A percentile compares a stretch with the other conserved stretches of the same genome.
phyloP scores from a whole-genome alignment of 208 protist species.

The Wallacemonas rigidus region DNA sequence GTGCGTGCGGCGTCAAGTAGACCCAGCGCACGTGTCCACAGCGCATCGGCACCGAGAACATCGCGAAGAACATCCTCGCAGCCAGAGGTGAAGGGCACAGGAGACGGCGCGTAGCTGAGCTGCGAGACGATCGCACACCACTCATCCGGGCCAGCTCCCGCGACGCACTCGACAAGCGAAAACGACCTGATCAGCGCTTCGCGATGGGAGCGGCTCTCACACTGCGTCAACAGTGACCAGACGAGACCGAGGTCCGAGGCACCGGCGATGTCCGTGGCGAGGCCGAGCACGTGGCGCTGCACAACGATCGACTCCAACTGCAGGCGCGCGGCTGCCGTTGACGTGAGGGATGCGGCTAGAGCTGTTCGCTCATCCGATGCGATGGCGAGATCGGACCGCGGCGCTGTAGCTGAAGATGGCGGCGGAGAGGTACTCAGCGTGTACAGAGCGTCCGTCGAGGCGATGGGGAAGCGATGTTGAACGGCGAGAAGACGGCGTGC shows the following conservation, averaged over 20 bases:
- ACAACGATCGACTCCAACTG: constrained; percentile 29
- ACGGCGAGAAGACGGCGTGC: constrained; percentile 33
- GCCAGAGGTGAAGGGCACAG: constrained; percentile 4
- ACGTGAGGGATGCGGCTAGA: background rate
- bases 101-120: background rate
- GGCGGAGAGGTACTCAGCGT: background rate
- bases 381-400: too few relatives aligned
- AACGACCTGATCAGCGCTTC: constrained; percentile 43
- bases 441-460: constrained; percentile 16
- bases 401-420: too few relatives aligned
- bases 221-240: constrained; percentile 42
- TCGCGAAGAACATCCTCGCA: constrained; percentile 32
- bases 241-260: constrained; percentile 32
- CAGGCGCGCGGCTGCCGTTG: background rate
- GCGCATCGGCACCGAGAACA: constrained; percentile 25
- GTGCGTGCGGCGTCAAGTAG: background rate
- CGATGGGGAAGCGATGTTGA: constrained; percentile 47
- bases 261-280: constrained; percentile 21
- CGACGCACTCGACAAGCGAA: constrained; percentile 33
- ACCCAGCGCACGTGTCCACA: background rate
- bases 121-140: constrained; percentile 32
- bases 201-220: constrained; percentile 34
- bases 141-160: constrained; percentile 33
- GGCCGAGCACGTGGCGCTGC: constrained; percentile 22
- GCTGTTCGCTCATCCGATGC: background rate